These are phyloP conservation scores for Kondoa subrosea DNA, from an alignment of 768 basidiomycete genomes.

Conservation along the genomic window DNA sequence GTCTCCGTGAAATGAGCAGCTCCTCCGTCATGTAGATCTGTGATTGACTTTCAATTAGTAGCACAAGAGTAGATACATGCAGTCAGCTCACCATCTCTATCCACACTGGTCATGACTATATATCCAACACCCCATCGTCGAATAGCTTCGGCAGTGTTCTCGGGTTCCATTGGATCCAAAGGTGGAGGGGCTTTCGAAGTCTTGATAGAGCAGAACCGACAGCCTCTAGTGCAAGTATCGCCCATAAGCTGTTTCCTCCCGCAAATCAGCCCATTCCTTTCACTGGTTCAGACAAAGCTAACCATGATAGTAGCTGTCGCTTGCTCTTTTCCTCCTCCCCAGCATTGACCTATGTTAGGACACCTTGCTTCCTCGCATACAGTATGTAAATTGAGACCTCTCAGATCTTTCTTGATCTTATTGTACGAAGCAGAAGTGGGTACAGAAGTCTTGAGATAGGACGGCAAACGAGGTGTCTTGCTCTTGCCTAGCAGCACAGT, in stretches of 20 bases:
- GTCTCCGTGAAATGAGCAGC: conserved; percentile 89
- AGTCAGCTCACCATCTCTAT: conserved; percentile 74
- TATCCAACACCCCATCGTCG: conserved; percentile 95
- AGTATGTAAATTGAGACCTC: conserved; percentile 79
- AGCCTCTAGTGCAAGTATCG: conserved; percentile 94
- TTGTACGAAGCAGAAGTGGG: conserved; percentile 75
- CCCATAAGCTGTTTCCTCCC: conserved; percentile 64
- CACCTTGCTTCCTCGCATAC: conserved; percentile 98
- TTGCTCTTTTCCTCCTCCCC: conserved; percentile 57
- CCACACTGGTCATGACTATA: conserved; percentile 89
- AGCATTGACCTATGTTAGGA: conserved; percentile 99
- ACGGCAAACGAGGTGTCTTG: conserved; percentile 18
- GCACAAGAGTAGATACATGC: background rate
- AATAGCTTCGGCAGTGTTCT: conserved; percentile 95
- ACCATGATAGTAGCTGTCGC: conserved; percentile 99
- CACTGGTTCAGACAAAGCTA: conserved; percentile 20
- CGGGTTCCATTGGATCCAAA: conserved; percentile 87
- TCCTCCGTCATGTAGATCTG: conserved; percentile 83
- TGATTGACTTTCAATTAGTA: background rate
- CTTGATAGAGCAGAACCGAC: conserved; percentile 93
- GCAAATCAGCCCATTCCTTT: no score
- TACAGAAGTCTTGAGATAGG: conserved; percentile 25
- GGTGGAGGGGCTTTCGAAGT: conserved; percentile 76
- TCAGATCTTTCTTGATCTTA: conserved; percentile 84
- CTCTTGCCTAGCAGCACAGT: conserved; percentile 11